These are phyloP conservation scores for Fusarium stilboides DNA, from an alignment of 2,329 filamentous ascomycete genomes.

Conservation along the genomic window DNA sequence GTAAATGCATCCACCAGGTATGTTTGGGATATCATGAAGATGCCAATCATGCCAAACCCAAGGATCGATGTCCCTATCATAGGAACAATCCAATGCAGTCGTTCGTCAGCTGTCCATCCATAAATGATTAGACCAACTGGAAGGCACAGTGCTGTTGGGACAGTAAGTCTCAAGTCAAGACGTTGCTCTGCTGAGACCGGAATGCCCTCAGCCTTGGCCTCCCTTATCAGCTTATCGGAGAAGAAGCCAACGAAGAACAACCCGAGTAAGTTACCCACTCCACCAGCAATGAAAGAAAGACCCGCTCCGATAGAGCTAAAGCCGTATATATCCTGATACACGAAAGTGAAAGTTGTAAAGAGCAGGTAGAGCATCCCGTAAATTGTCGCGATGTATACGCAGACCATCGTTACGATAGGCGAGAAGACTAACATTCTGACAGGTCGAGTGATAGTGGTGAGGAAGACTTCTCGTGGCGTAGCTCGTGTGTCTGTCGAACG, in stretches of 20 bases:
- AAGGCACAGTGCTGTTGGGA: background rate
- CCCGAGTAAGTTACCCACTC: slow-evolving; percentile 28
- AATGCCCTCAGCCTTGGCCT: background rate
- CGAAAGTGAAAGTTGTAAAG: slow-evolving; percentile 68
- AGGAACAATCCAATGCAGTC: background rate
- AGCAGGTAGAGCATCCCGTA: slow-evolving; percentile 70
- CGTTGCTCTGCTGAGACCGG: slow-evolving; percentile 1
- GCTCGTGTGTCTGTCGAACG: slow-evolving; percentile 62
- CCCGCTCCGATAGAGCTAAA: slow-evolving; percentile 53
- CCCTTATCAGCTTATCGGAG: background rate
- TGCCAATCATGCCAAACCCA: background rate
- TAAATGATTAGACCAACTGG: background rate
- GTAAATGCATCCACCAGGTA: background rate
- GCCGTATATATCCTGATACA: slow-evolving; percentile 61
- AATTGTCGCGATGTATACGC: slow-evolving; percentile 65
- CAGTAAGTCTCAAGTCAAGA: background rate
- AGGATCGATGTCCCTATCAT: slow-evolving; percentile 1
- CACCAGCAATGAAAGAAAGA: slow-evolving; percentile 43
- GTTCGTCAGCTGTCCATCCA: background rate
- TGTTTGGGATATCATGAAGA: background rate
- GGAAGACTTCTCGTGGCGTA: slow-evolving; percentile 55
- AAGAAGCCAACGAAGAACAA: background rate
- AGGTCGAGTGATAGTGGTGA: slow-evolving; percentile 59
- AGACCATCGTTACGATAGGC: slow-evolving; percentile 62
- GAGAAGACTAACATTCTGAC: slow-evolving; percentile 67